Base-by-base conservation (phyloP, 2,329 filamentous ascomycete species). In the Metarhizium robertsii region DNA sequence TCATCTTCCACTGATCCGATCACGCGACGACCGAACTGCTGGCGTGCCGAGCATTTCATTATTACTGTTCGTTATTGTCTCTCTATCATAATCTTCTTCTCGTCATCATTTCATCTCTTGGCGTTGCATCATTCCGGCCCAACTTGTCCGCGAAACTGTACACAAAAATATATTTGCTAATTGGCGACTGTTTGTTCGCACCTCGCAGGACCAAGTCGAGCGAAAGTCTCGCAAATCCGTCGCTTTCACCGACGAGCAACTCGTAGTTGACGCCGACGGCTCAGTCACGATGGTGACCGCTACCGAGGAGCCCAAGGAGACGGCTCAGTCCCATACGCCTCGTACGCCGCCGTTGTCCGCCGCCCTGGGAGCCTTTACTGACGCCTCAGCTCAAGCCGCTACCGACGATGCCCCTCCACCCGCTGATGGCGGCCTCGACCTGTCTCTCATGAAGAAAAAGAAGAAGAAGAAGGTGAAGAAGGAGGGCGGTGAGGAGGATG, bases 201-300 rank as follows among this genome's bases (percentile, higher is more conserved):
- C 40, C 53, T 49, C 57, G 52, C 59, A 66, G 61, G 60, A 62
- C 32, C 62, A 61, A 49, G 54, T 70, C 64, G 80, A 85, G 66
- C 80, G 81, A 69, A 91, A 88, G 73, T 84, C 87, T 67, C 88
- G 92, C 75, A 96, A 97, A 77, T 95, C 90, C 50, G 92, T 97
- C 67, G 86, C 91, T 61, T 97, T 97, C 73, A 92, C 87, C 70
- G 88, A 94, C 73, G 89, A 90, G 67, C 83, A 90, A 65, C 82
- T 88, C 62, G 85, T 96, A 66, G 92, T 96, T 71, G 89, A 95
- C 77, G 83, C 84, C 73, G 89, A 96, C 79, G 92, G 92, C 66
- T 84, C 86, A 69, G 84, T 96, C 69, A 90, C 83, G 66, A 85
- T 88, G 74, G 80, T 84, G 71, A 84, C 88, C 71, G 81, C 85